A percentile compares a stretch with the other conserved stretches of the same genome.
Conservation (phyloP, 306 rosid genomes). For the Rosa lucieae region DNA sequence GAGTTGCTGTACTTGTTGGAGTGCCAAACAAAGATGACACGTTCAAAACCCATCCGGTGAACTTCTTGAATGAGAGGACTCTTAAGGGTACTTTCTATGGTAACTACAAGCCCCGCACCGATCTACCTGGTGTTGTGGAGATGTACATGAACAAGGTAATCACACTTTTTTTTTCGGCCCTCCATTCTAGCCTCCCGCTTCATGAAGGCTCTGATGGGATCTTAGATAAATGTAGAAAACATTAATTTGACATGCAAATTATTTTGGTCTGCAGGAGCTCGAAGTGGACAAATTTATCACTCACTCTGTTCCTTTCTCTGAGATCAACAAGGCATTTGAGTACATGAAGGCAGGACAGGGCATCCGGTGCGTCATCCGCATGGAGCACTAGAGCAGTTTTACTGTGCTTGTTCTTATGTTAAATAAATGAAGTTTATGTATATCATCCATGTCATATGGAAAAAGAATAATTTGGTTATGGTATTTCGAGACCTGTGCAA, state of each 20-base stretch:
- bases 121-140: slow-evolving; percentile 75
- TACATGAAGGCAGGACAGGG: slow-evolving; percentile 68
- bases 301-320: slow-evolving; percentile 57
- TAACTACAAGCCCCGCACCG: slow-evolving; percentile 81
- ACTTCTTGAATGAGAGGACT: slow-evolving; percentile 77
- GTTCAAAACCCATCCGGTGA: slow-evolving; percentile 76
- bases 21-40: slow-evolving; percentile 84
- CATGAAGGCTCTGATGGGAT: background rate
- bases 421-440: background rate
- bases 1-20: slow-evolving; percentile 91
- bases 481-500: background rate
- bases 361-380: slow-evolving; percentile 59
- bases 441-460: background rate
- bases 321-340: slow-evolving; percentile 78
- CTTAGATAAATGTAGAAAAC: background rate
- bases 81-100: slow-evolving; percentile 92
- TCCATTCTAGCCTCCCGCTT: background rate
- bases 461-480: background rate
- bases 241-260: background rate
- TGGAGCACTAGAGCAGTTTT: slow-evolving; percentile 35
- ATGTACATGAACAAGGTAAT: slow-evolving; percentile 62
- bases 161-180: background rate
- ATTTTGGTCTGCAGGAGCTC: slow-evolving; percentile 49
- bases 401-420: background rate
- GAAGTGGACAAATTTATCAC: slow-evolving; percentile 81